phyloP scores from a whole-genome alignment of 305 asterid species.

The Fraxinus greggii region DNA sequence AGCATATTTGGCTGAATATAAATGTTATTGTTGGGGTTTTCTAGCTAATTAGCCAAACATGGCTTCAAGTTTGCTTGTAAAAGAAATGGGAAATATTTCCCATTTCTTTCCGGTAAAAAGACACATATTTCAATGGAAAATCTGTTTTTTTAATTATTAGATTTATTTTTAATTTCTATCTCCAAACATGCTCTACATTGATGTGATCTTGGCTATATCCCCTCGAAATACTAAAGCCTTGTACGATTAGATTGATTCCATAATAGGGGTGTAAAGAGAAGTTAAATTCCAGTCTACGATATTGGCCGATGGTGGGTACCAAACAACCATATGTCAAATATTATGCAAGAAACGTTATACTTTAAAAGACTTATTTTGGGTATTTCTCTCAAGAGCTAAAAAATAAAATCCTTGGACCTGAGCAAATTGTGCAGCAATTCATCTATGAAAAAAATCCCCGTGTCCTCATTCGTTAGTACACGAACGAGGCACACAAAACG shows the following conservation, averaged over 20 bases:
- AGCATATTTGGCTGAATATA: not conserved
- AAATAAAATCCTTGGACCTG: not conserved
- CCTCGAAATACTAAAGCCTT: not conserved
- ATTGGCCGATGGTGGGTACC: not conserved
- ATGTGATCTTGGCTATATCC: not conserved
- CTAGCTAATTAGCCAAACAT: not conserved
- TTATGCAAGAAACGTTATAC: not conserved
- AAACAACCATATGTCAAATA: not conserved
- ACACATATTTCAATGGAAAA: not conserved
- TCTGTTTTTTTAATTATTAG: not conserved
- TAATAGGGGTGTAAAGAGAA: not conserved
- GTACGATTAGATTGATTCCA: not conserved
- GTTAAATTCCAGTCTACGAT: not conserved
- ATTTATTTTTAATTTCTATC: not conserved
- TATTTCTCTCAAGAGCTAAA: not conserved
- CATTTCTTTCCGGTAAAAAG: not conserved
- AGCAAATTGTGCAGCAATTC: not conserved
- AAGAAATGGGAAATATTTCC: not conserved
- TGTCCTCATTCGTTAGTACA: not conserved
- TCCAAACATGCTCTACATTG: not conserved
- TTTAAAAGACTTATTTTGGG: not conserved
- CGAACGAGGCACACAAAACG: not conserved
- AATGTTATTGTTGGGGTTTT: not conserved
- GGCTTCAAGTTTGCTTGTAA: not conserved
- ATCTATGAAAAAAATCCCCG: not conserved